Base-by-base conservation (phyloP, 305 asterid species). In the Nicotiana rustica region DNA sequence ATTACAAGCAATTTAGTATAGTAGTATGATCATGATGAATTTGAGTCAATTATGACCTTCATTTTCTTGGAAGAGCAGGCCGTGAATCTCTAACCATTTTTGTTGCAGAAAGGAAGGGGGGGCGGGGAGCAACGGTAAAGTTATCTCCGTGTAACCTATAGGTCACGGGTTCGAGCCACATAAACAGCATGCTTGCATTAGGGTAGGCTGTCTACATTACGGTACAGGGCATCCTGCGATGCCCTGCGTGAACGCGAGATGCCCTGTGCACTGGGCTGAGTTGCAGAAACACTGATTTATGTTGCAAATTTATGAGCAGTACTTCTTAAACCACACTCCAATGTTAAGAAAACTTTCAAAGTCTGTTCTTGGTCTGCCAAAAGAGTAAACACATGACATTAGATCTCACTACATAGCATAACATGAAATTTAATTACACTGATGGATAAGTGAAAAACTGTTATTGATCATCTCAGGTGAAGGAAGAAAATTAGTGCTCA, bases 311-410 rank as follows among this genome's bases (percentile, higher is more conserved):
- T 90, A 90, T 85, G 77, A 86, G 86, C 97, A 92, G 33, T 91
- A 82, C 87, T 92, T 93, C 73, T 86, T 91, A 90, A 94, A 92
- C 98, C 97, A 93, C 29, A 88, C 56, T 84, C 97, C 98, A 35
- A 93, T 89, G 41, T 91, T 89, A 18, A 94, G 90, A 83, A 88
- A 93, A 93, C 98, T 93, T 79, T 93, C 97, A 5, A 91, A 92
- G 82, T 93, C 95, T 4, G 97, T 92, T 78, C 86, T 93, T 4
- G 95, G 95, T 64, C 97, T 92, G 94, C 90, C 88, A 86, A 57
- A 79, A 78, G 67, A 69, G 47, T 31, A 77, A 5, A 18, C 4
- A 12, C 1, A 82, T 84, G 19, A 44, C 25, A 29, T 3, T 73
- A 21, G 60, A 47, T 73, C 19, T 73, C 79, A 73, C 7, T 35